Evolutionary conservation across 139 green algal genomes (phyloP), one percentile per base, ranked within the genome.

Genomic region (Desmodesmus armatus): DNA sequence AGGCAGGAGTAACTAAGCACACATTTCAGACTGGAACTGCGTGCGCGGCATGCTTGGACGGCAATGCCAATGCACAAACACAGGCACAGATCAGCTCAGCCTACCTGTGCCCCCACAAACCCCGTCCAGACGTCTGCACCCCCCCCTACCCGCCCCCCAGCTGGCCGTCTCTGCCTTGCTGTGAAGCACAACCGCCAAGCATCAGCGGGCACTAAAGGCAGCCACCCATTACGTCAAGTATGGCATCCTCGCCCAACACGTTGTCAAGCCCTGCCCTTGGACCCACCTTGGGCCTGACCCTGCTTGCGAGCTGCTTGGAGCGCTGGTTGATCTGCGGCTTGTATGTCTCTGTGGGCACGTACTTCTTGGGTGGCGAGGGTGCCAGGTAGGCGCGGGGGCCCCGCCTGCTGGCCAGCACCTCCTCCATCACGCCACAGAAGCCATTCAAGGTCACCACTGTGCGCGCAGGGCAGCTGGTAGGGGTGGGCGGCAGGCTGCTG

Each of bases 361-460:
- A 88, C 91, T 93, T 95, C 72, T 78, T 84, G 5, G 84, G 71
- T 2, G 90, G 87, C 47, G 88, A 89, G 33, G 93, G 93, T 73
- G 94, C 87, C 74, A 96, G 89, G 87, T 96, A 96, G 31, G 91
- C 80, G 7, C 93, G 84, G 0, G 87, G 88, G n/a, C 86, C 83
- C 40, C 78, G 37, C 25, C 72, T n/a, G 5, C 27, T 49, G 39
- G 43, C 53, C 55, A 95, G 83, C 29, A 92, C 93, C 27, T 91
- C 88, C 80, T 94, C 88, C 93, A 96, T 96, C 44, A 95, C 78
- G 3, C 49, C 62, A 21, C 79, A 66, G 82, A 96, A 96, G 15
- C 66, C 53, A 29, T 85, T 53, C 9, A 87, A 82, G 62, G 39
- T 47, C n/a, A 82, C 76, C 25, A 82, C n/a, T 7, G n/a, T n/a